Evolutionary conservation across 345 rosid genomes (phyloP), one percentile per base, ranked within the genome.

Genomic region (Aquilaria sinensis): DNA sequence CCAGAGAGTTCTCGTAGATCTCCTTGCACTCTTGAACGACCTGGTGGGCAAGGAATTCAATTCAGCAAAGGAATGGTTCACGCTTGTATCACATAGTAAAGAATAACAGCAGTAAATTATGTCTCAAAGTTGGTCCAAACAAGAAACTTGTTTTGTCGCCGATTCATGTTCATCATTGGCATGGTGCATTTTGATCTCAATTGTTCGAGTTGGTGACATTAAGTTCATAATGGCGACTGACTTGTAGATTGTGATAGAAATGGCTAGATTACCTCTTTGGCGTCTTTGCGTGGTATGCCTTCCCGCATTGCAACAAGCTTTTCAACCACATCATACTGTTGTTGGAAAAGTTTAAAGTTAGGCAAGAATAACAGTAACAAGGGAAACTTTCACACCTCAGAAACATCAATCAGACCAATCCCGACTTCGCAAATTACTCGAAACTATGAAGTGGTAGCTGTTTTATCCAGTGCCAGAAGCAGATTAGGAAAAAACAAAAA

Each of bases 1-100:
- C 75, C n/a, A 81, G 83, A 2, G 94, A 83, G 57, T 91, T 88
- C 78, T 86, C 96, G 23, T 88, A 88, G 47, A 91, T 88, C 64
- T 88, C 97, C 71, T 68, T 88, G 86, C 97, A 91, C 70, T 91
- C 97, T 81, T 86, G 96, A 45, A 91, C 86, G 45, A 91, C 96
- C 97, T 91, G 79, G 47, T 72, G 9, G 34, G 37, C 50, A 68
- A 12, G 47, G 45, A 64, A 43, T 37, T 37, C 5, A 3, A 37
- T 37, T 37, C 43, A 37, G 29, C 10, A 9, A 51, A 9, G 7
- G 7, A 5, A 37, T 37, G 43, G 5, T 37, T 37, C 43, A 37
- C 8, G 43, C 5, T 37, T 37, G 5, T 37, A 37, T 37, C 43
- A 37, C 43, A 5, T 37, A 37, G 2, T 37, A 5, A 2, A 37